Evolutionary conservation across 306 rosid species (phyloP).

Genomic region (Cicer yamashitae): DNA sequence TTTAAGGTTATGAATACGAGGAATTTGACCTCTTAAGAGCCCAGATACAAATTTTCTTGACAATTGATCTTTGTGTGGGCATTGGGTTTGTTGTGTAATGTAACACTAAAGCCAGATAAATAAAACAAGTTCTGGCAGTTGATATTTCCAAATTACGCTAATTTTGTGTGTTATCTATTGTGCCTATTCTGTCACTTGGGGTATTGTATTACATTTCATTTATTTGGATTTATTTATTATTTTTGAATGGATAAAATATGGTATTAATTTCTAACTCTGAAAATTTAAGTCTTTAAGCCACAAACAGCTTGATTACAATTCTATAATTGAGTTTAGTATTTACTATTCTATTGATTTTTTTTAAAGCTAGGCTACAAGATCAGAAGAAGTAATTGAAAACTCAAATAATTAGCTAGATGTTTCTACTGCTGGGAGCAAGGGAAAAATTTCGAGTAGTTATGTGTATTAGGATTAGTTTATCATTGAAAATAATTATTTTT

Average conservation of each 20-base stretch:
- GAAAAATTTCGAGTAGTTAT: no score
- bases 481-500: no score
- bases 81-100: neutral
- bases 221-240: no score
- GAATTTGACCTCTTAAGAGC: slow-evolving; percentile 23
- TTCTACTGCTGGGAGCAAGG: no score
- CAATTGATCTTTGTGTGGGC: neutral
- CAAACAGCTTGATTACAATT: neutral
- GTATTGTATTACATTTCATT: no score
- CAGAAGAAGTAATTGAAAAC: no score
- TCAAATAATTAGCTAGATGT: no score
- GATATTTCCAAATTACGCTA: neutral
- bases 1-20: neutral
- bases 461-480: no score
- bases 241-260: neutral
- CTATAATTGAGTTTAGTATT: no score
- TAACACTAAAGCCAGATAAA: slow-evolving; percentile 1
- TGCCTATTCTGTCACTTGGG: neutral
- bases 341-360: no score
- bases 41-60: slow-evolving; percentile 16
- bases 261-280: neutral
- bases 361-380: no score
- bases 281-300: neutral
- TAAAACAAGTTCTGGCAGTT: neutral
- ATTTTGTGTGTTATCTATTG: neutral